Evolutionary conservation across 164 flowering plant genomes (phyloP).

Genomic region (Nymphaea thermarum): DNA sequence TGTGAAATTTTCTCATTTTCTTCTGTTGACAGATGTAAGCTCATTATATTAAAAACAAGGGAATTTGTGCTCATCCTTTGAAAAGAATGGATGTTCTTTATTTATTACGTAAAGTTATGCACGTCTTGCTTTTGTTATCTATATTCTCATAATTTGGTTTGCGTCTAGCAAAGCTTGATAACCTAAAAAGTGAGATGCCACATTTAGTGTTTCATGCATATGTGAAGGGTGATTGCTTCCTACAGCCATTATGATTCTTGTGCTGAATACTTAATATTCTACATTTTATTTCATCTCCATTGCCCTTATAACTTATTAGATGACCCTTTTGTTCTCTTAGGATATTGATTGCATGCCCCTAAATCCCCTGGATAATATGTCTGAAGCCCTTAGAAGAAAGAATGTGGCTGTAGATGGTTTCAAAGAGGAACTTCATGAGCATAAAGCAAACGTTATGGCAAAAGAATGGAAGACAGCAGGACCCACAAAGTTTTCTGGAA

Average conservation of each 20-base stretch:
- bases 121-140: no score
- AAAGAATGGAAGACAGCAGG: constrained; percentile 21
- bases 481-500: constrained; percentile 10
- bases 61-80: not conserved
- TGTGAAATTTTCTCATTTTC: not conserved
- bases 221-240: no score
- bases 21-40: no score
- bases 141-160: no score
- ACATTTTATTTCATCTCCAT: not conserved
- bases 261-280: not conserved
- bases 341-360: constrained; percentile 71
- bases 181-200: no score
- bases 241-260: not conserved
- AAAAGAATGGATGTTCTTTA: no score
- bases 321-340: constrained; percentile 16
- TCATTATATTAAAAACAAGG: not conserved
- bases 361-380: constrained; percentile 43
- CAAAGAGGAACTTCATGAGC: constrained; percentile 26
- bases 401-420: constrained; percentile 19
- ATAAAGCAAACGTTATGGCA: constrained; percentile 17
- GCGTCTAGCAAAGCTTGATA: no score
- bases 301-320: not conserved
- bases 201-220: no score
- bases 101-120: no score
- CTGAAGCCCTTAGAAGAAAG: constrained; percentile 36